Conservation (phyloP, 371 early-diverging fungal species). For the Mortierella sp. region DNA sequence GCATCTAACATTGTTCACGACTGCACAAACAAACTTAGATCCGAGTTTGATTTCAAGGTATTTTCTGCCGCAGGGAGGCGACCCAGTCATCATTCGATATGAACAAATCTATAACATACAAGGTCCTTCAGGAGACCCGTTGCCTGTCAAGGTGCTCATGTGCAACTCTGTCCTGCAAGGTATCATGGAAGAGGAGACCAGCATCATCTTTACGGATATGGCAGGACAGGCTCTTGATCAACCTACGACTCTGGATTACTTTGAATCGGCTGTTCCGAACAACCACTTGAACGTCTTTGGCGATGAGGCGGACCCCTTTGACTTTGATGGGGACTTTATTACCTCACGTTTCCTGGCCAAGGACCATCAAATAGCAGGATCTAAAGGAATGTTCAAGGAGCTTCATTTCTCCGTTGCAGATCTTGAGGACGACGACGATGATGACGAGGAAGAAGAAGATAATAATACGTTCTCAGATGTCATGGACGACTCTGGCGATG, state of each 20-base stretch:
- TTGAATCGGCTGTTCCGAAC: constrained; percentile 18
- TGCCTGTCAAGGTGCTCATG: constrained; percentile 64
- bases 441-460: constrained; percentile 48
- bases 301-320: constrained; percentile 34
- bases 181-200: constrained; percentile 56
- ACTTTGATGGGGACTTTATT: constrained; percentile 46
- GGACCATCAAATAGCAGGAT: constrained; percentile 13
- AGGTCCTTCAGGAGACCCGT: constrained; percentile 36
- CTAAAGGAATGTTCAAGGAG: constrained; percentile 38
- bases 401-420: constrained; percentile 47
- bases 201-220: constrained; percentile 56
- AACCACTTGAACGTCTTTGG: constrained; percentile 23
- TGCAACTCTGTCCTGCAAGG: constrained; percentile 78
- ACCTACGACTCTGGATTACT: constrained; percentile 16
- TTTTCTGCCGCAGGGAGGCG: constrained; percentile 32
- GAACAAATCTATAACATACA: constrained; percentile 53
- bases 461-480: constrained; percentile 46
- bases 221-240: constrained; percentile 23
- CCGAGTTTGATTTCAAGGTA: constrained; percentile 41
- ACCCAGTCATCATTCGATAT: constrained; percentile 60
- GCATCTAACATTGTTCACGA: no score
- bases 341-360: constrained; percentile 46
- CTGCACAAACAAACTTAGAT: no score
- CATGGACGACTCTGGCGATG: constrained; percentile 51
- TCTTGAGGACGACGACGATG: constrained; percentile 44